Evolutionary conservation across 257 asterid species (phyloP).

Genomic region (Nicotiana noctiflora): DNA sequence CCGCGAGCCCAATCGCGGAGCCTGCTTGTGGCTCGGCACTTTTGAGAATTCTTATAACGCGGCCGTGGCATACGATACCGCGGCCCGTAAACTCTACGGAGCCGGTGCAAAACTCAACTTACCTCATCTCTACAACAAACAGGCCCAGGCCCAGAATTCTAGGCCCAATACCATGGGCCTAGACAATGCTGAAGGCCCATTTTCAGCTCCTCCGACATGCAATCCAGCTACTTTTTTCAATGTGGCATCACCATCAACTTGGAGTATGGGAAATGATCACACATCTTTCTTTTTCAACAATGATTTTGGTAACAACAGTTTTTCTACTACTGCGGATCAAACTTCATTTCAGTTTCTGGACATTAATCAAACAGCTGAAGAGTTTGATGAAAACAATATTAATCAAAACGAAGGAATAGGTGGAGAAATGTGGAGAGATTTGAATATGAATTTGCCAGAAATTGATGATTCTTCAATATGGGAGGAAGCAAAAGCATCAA

Average conservation of each 20-base stretch:
- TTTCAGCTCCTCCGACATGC: neutral
- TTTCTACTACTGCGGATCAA: neutral
- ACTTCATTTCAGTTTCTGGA: neutral
- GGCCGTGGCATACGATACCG: conserved; percentile 65
- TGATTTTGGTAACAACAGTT: neutral
- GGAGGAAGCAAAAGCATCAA: conserved; percentile 26
- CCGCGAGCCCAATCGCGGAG: conserved; percentile 77
- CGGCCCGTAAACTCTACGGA: conserved; percentile 62
- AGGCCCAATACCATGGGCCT: neutral
- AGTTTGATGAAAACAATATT: neutral
- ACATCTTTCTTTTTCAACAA: neutral
- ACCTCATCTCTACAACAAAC: conserved; percentile 39
- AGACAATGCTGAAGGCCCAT: neutral
- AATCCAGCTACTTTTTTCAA: neutral
- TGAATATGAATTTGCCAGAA: conserved; percentile 22
- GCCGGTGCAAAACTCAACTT: conserved; percentile 54
- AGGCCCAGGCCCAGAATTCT: neutral
- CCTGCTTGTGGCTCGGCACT: conserved; percentile 84
- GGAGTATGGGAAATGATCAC: neutral
- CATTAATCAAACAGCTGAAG: neutral
- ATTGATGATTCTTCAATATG: conserved; percentile 26
- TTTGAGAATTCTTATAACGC: conserved; percentile 68
- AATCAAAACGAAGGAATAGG: neutral
- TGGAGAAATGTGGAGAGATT: conserved; percentile 7
- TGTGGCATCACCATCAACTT: neutral